A percentile compares a stretch with the other conserved stretches of the same genome.
Conservation (phyloP, 2,329 filamentous ascomycete species). For the Penicillium sp. region DNA sequence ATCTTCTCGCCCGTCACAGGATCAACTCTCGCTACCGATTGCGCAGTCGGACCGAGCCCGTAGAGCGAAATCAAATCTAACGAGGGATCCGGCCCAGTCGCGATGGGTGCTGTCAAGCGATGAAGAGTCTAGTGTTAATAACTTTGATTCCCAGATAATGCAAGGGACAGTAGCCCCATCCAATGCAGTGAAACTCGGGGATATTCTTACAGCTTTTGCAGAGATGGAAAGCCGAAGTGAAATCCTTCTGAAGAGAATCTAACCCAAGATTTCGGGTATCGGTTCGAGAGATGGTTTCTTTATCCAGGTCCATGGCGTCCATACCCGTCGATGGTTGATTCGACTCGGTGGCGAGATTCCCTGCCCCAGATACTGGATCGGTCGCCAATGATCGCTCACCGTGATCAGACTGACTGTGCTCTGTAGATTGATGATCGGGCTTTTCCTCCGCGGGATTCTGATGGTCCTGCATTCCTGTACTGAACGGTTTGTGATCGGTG, state of each 20-base stretch:
- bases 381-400: constrained; percentile 25
- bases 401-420: constrained; percentile 34
- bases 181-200: constrained; percentile 39
- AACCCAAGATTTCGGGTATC: constrained; percentile 30
- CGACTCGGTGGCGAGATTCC: constrained; percentile 20
- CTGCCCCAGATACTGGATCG: constrained; percentile 15
- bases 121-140: constrained; percentile 40
- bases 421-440: constrained; percentile 12
- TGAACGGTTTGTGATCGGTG: constrained; percentile 32
- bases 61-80: constrained; percentile 57
- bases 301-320: constrained; percentile 40
- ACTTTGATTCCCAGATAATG: constrained; percentile 28
- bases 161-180: constrained; percentile 27
- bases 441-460: constrained; percentile 18
- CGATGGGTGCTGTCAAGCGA: constrained; percentile 40
- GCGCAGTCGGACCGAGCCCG: constrained; percentile 50
- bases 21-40: constrained; percentile 55
- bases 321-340: constrained; percentile 15
- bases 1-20: constrained; percentile 59
- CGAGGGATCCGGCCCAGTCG: constrained; percentile 52
- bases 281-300: constrained; percentile 17
- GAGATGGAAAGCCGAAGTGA: constrained; percentile 45
- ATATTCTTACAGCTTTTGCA: constrained; percentile 47
- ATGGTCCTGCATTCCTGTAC: constrained; percentile 20
- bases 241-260: constrained; percentile 43